Percentiles rank a stretch among this genome's conserved stretches.
These are phyloP conservation scores for Phylloporus sp. DNA, from an alignment of 768 basidiomycete genomes.

Conservation along the genomic window DNA sequence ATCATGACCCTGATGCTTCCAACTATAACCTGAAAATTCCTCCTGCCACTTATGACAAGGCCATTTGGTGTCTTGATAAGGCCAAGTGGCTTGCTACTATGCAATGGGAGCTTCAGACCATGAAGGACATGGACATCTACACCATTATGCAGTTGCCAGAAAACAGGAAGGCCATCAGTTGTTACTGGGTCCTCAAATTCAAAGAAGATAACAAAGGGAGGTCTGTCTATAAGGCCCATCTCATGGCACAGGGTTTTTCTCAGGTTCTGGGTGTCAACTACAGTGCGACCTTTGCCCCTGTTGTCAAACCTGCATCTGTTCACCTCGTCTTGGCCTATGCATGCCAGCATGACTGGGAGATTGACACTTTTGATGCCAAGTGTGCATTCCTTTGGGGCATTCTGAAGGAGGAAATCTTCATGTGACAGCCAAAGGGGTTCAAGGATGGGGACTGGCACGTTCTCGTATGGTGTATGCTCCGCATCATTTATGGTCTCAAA, in stretches of 20 bases:
- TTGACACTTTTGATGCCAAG: too few species aligned
- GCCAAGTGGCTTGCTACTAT: too few species aligned
- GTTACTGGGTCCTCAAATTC: constrained; percentile 1
- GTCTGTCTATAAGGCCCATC: neutral
- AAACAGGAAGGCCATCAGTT: neutral
- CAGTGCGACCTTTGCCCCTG: neutral
- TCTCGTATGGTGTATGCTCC: neutral
- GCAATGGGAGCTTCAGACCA: too few species aligned
- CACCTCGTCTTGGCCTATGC: neutral
- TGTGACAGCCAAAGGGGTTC: neutral
- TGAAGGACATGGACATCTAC: too few species aligned
- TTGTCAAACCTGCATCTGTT: neutral
- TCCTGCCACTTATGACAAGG: neutral
- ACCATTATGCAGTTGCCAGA: too few species aligned
- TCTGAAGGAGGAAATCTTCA: neutral
- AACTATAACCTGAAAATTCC: neutral
- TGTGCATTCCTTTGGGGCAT: neutral
- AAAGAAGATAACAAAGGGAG: neutral
- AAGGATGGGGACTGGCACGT: neutral
- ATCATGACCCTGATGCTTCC: neutral
- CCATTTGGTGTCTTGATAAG: too few species aligned
- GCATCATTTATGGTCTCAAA: neutral
- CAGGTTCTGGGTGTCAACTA: neutral
- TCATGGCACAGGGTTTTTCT: neutral
- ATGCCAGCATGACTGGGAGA: too few species aligned